Evolutionary conservation across 2,329 filamentous ascomycete species (phyloP), one percentile per base, ranked within the genome.

Genomic region (Aspergillus sp.): DNA sequence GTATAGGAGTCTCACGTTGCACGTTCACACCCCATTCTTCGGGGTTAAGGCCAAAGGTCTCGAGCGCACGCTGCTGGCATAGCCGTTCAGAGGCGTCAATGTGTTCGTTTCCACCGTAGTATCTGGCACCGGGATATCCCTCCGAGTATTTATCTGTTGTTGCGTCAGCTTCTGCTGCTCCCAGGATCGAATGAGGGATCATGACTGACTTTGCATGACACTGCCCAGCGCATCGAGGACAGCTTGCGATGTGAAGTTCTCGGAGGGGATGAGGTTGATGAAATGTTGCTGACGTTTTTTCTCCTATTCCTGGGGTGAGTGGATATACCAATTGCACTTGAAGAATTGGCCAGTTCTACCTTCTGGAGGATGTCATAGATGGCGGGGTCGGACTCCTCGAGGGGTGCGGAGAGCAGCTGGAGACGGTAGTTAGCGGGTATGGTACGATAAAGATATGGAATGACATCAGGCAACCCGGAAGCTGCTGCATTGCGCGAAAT

Each of bases 21-120:
- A 98, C 94, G 71, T 98, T 98, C 73, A 98, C 94, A 63, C 95
- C 94, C 94, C 94, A 98, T 80, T 96, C 88, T 76, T 91, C 88
- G 23, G 89, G 81, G 69, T 92, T 89, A 57, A 98, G 81, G 30
- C 89, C 87, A 77, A 96, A 98, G 0, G 94, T 88, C 78, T 96
- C 87, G 11, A 98, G 82, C 17, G 95, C 95, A 71, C 94, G 88
- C 75, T 91, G 85, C 80, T 98, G 95, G 79, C 94, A 98, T 51
- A 96, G 82, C 50, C 89, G 83, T 81, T 98, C 94, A 5, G 94
- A 87, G 72, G 92, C 86, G 73, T 98, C 94, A 72, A 98, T 98
- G 77, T 93, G 92, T 79, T 97, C 90, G 77, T 98, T 98, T 66
- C 94, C 94, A 57, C 94, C 94, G 74, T 98, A 98, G 81, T 98